Evolutionary conservation across 305 asterid species (phyloP).

Genomic region (Fraxinus ornus): DNA sequence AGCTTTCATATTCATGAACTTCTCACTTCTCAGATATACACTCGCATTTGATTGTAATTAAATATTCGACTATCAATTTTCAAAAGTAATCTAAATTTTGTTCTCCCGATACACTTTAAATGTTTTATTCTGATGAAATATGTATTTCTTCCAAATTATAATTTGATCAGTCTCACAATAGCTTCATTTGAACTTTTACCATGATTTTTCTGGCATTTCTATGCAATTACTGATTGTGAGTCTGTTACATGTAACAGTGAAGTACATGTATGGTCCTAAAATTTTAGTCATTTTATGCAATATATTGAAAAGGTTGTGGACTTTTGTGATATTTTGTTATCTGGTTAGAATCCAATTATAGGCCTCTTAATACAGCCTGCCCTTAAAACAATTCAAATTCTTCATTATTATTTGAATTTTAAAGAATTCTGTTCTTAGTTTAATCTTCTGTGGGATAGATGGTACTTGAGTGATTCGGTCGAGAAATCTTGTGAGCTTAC

Average conservation of each 20-base stretch:
- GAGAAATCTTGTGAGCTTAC: neutral
- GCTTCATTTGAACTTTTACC: neutral
- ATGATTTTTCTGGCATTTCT: neutral
- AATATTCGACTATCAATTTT: neutral
- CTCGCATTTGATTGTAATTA: neutral
- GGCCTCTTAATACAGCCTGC: neutral
- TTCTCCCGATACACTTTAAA: neutral
- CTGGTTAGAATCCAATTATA: neutral
- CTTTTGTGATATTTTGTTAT: neutral
- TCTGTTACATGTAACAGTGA: neutral
- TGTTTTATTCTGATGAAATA: neutral
- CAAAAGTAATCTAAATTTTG: neutral
- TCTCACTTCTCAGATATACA: neutral
- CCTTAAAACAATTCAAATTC: neutral
- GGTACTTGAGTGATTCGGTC: neutral
- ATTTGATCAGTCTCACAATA: neutral
- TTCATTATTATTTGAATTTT: neutral
- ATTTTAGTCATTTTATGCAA: neutral
- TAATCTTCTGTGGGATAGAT: neutral
- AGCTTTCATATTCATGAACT: neutral
- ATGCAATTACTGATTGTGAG: neutral
- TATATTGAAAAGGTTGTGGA: neutral
- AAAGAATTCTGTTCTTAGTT: neutral
- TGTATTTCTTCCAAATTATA: neutral
- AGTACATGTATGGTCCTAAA: neutral